Evolutionary conservation across 1,284 basidiomycete genomes (phyloP).

Genomic region (Rhodotorula sp.): DNA sequence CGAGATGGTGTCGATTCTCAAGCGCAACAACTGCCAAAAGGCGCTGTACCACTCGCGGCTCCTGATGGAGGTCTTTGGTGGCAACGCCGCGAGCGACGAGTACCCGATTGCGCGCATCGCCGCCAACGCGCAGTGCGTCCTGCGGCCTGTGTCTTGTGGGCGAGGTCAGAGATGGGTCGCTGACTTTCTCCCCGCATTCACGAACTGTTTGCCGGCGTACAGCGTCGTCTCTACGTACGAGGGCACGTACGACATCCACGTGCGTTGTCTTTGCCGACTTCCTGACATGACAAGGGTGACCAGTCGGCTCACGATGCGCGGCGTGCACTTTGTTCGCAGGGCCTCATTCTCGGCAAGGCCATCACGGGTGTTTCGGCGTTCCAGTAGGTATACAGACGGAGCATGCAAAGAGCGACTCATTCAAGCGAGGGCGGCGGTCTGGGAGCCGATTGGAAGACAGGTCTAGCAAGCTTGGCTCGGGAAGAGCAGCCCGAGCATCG

Average conservation of each 20-base stretch:
- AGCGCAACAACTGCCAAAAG: slow-evolving; percentile 94
- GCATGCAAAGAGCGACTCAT: no score
- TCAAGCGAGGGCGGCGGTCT: no score
- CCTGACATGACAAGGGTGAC: not conserved
- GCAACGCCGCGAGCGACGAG: slow-evolving; percentile 88
- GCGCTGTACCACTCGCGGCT: slow-evolving; percentile 72
- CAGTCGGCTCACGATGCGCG: slow-evolving; percentile 10
- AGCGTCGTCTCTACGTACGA: slow-evolving; percentile 16
- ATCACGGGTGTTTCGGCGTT: slow-evolving; percentile 86
- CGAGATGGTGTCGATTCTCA: slow-evolving; percentile 93
- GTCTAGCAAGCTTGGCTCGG: no score
- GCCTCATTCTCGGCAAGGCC: slow-evolving; percentile 86
- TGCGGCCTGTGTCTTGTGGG: slow-evolving; percentile 25
- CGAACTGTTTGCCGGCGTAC: not conserved
- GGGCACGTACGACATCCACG: slow-evolving; percentile 42
- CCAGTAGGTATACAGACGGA: slow-evolving; percentile 15
- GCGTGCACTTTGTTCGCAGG: slow-evolving; percentile 41
- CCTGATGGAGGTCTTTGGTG: slow-evolving; percentile 84
- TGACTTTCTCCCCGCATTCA: not conserved
- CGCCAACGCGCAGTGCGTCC: slow-evolving; percentile 70
- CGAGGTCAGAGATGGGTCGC: slow-evolving; percentile 20
- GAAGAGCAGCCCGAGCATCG: no score
- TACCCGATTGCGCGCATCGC: slow-evolving; percentile 89
- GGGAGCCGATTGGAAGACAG: no score
- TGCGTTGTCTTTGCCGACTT: slow-evolving; percentile 21